Evolutionary conservation across 2,329 filamentous ascomycete species (phyloP).

Genomic region (Aspergillus ochraceus): DNA sequence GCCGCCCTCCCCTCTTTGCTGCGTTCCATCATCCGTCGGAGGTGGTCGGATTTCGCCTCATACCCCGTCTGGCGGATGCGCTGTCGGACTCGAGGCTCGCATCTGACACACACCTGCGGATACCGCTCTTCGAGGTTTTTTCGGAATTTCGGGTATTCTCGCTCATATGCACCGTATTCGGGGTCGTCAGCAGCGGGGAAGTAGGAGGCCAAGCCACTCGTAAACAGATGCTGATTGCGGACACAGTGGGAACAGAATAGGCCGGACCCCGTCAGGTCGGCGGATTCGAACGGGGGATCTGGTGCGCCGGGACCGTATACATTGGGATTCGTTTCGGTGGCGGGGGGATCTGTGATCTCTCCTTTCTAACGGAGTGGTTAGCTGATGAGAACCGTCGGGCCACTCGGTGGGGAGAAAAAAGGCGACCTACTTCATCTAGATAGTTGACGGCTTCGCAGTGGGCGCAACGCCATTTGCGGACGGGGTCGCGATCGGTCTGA

Average conservation of each 20-base stretch:
- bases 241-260: slow-evolving; percentile 76
- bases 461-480: slow-evolving; percentile 70
- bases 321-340: slow-evolving; percentile 54
- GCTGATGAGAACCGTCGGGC: neutral
- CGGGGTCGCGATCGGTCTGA: slow-evolving; percentile 57
- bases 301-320: slow-evolving; percentile 34
- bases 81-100: slow-evolving; percentile 70
- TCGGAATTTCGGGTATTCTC: slow-evolving; percentile 68
- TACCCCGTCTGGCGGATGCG: slow-evolving; percentile 73
- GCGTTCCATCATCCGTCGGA: slow-evolving; percentile 72
- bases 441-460: slow-evolving; percentile 86
- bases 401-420: neutral
- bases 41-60: slow-evolving; percentile 77
- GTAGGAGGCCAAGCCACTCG: slow-evolving; percentile 75
- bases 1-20: slow-evolving; percentile 42
- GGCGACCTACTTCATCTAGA: slow-evolving; percentile 70
- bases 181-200: slow-evolving; percentile 66
- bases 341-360: slow-evolving; percentile 83
- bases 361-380: slow-evolving; percentile 62
- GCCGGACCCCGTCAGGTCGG: slow-evolving; percentile 35
- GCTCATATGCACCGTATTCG: slow-evolving; percentile 67
- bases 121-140: slow-evolving; percentile 76
- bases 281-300: slow-evolving; percentile 48
- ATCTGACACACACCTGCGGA: slow-evolving; percentile 81
- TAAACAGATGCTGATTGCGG: slow-evolving; percentile 84